Base-by-base conservation (phyloP, 2,329 filamentous ascomycete genomes). In the Ophiostoma novo-ulmi region DNA sequence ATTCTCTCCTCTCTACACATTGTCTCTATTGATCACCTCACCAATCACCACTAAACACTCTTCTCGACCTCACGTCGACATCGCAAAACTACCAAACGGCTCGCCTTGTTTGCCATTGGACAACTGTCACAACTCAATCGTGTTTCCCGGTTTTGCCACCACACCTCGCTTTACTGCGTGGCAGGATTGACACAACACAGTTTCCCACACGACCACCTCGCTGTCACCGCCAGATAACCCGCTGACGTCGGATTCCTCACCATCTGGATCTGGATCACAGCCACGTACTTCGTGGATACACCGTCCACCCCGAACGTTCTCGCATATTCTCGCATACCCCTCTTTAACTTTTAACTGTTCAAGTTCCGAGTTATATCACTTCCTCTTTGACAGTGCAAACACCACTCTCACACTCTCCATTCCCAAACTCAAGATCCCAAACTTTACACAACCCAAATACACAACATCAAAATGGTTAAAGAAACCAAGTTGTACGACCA, bases 401-500 rank as follows among this genome's bases (percentile, higher is more conserved):
- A 39, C n/a, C 36, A 65, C 35, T 61, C 26, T 64, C 61, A 26
- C 14, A 17, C 31, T 2, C 6, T 22, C 26, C n/a, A 5, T 8
- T 7, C 36, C n/a, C 63, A 36, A 39, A 39, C n/a, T 14, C n/a
- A 39, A 20, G 3, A 65, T 36, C 20, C 31, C 38, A 31, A 31
- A 31, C 31, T 31, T 31, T 31, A 31, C 31, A 31, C 31, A 31
- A 31, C 2, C 31, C 31, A 7, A 38, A 39, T 13, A 58, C 48
- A 38, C 31, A 55, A 38, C 8, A 52, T 66, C 74, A 78, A 72
- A 41, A 79, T 79, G 78, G 78, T 78, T 67, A 78, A 78, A 71
- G 78, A 79, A 68, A 77, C 76, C 4, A 78, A 78, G 82, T 89
- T 98, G 74, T 99, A 99, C 85, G 93, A 98, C 80, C 86, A 88